phyloP scores from a whole-genome alignment of 2,329 filamentous ascomycete genomes.

The Pseudofabraea citricarpa region DNA sequence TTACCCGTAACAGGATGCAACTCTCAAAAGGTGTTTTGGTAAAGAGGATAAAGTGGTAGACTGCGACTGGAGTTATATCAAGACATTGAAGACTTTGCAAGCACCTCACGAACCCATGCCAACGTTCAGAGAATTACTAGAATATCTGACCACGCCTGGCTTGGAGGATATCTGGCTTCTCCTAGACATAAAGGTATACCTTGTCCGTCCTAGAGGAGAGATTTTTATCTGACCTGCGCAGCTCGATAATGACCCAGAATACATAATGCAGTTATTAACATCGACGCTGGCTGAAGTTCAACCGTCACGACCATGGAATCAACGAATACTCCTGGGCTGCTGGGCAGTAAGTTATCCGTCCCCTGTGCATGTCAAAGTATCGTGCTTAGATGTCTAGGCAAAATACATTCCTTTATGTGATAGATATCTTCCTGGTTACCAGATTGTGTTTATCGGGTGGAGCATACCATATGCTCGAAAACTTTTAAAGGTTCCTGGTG shows the following conservation, averaged over 20 bases:
- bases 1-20: conserved; percentile 54
- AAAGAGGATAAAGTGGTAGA: conserved; percentile 67
- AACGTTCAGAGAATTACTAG: conserved; percentile 67
- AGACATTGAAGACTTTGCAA: conserved; percentile 60
- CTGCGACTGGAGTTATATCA: conserved; percentile 70
- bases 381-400: conserved; percentile 37
- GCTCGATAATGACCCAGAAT: conserved; percentile 64
- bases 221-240: conserved; percentile 24
- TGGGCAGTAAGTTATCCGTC: conserved; percentile 58
- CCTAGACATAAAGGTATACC: conserved; percentile 76
- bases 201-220: not conserved
- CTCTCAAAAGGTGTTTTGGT: conserved; percentile 78
- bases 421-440: conserved; percentile 56
- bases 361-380: not conserved
- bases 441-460: conserved; percentile 64
- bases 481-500: conserved; percentile 62
- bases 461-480: conserved; percentile 59
- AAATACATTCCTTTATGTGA: conserved; percentile 63
- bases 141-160: conserved; percentile 62
- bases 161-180: conserved; percentile 71
- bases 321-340: conserved; percentile 72
- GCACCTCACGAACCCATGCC: conserved; percentile 70
- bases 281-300: conserved; percentile 53
- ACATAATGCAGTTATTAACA: conserved; percentile 66
- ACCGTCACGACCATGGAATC: conserved; percentile 56